phyloP scores from a whole-genome alignment of 2,329 filamentous ascomycete species.

The Trichoderma sp. region DNA sequence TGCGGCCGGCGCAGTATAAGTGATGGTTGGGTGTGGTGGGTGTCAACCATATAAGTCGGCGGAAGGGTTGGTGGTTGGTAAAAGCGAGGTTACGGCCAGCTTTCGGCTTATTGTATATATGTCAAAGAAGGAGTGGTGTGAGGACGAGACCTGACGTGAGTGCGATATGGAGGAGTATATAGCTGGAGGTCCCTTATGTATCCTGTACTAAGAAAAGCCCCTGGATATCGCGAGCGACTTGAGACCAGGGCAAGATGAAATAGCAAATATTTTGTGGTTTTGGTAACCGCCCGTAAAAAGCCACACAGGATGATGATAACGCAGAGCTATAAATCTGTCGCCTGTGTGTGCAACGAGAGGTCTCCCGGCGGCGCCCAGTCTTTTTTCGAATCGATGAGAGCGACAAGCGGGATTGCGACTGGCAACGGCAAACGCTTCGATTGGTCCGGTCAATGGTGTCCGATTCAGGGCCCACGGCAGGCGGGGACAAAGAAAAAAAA shows the following conservation, averaged over 20 bases:
- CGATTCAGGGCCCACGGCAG: slow-evolving; percentile 17
- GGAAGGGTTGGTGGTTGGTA: background rate
- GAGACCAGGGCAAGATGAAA: background rate
- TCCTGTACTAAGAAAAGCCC: background rate
- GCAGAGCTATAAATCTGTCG: slow-evolving; percentile 15
- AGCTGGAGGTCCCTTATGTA: background rate
- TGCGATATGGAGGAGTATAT: slow-evolving; percentile 1
- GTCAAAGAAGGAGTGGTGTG: background rate
- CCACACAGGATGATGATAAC: slow-evolving; percentile 2
- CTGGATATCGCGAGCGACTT: slow-evolving; percentile 4
- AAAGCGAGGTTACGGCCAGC: background rate
- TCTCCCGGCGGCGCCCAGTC: slow-evolving; percentile 1
- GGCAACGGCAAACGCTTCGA: slow-evolving; percentile 8
- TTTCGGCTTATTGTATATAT: background rate
- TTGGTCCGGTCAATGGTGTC: slow-evolving; percentile 12
- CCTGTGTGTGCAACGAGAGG: background rate
- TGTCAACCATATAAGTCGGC: background rate
- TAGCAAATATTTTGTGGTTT: slow-evolving; percentile 15
- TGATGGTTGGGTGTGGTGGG: background rate
- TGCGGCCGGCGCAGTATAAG: slow-evolving; percentile 9
- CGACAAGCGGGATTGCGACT: slow-evolving; percentile 21
- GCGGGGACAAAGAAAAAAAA: slow-evolving; percentile 15
- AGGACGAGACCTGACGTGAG: background rate
- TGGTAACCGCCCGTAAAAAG: background rate
- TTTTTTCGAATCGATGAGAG: slow-evolving; percentile 15